Percentiles rank a stretch among this genome's conserved stretches.
Evolutionary conservation across 1,284 basidiomycete species (phyloP).

Genomic region (Papiliotrema fonsecae): DNA sequence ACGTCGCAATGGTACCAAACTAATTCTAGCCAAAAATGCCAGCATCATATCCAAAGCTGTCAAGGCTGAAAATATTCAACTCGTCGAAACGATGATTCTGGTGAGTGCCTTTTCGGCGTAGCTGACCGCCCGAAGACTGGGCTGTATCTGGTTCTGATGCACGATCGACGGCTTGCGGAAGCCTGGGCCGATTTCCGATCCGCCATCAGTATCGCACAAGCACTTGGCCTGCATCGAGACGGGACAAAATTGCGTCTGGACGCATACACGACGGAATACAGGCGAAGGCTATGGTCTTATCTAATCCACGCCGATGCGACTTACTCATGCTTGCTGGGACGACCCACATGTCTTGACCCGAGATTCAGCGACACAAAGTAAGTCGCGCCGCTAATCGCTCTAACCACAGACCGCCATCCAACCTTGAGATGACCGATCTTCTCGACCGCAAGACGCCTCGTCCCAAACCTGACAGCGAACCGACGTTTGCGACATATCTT

Average conservation of each 20-base stretch:
- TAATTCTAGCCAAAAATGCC: constrained; percentile 63
- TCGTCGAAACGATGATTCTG: constrained; percentile 75
- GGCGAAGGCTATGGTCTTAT: constrained; percentile 87
- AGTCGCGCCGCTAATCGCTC: neutral
- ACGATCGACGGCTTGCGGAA: constrained; percentile 54
- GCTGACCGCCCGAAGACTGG: constrained; percentile 63
- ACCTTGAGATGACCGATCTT: constrained; percentile 64
- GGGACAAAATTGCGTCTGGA: constrained; percentile 62
- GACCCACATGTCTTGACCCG: constrained; percentile 60
- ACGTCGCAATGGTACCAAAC: constrained; percentile 40
- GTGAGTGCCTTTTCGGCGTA: constrained; percentile 50
- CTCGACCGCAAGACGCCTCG: constrained; percentile 29
- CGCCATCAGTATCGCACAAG: constrained; percentile 83
- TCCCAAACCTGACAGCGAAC: constrained; percentile 49
- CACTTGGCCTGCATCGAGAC: constrained; percentile 85
- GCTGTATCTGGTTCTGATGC: constrained; percentile 72
- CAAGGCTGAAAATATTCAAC: constrained; percentile 80
- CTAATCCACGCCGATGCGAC: constrained; percentile 81
- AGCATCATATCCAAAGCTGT: constrained; percentile 79
- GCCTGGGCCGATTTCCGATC: constrained; percentile 91
- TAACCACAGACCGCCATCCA: constrained; percentile 41
- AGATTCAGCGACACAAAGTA: constrained; percentile 50
- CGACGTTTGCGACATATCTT: constrained; percentile 79
- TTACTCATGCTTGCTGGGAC: constrained; percentile 81
- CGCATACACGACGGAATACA: constrained; percentile 72